These are phyloP conservation scores for Knoxdaviesia proteae DNA, from an alignment of 2,329 filamentous ascomycete genomes.

Conservation along the genomic window DNA sequence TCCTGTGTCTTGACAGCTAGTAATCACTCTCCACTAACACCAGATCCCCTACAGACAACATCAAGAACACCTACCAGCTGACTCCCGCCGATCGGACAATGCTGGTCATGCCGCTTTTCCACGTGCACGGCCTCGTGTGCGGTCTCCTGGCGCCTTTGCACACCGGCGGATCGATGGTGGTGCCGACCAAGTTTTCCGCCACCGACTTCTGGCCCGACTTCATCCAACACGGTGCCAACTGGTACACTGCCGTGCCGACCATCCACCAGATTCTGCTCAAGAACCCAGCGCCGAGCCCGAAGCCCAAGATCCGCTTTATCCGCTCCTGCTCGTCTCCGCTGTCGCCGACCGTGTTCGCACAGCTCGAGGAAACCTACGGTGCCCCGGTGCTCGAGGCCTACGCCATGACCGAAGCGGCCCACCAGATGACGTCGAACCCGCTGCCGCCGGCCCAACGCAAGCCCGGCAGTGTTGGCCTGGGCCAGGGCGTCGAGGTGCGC, in stretches of 20 bases:
- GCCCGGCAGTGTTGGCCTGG: constrained; percentile 64
- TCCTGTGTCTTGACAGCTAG: background rate
- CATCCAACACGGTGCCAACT: constrained; percentile 52
- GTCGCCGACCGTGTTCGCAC: constrained; percentile 61
- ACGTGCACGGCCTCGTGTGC: constrained; percentile 74
- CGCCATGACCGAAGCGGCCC: constrained; percentile 79
- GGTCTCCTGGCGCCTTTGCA: constrained; percentile 59
- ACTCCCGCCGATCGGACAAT: constrained; percentile 54
- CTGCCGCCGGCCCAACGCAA: constrained; percentile 51
- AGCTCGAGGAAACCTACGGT: constrained; percentile 53
- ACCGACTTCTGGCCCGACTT: constrained; percentile 70
- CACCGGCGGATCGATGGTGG: constrained; percentile 59
- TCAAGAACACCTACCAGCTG: constrained; percentile 56
- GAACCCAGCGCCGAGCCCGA: constrained; percentile 43
- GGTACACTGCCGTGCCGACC: constrained; percentile 85
- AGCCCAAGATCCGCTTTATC: constrained; percentile 64
- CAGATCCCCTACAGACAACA: constrained; percentile 33
- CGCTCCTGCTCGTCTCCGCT: constrained; percentile 72
- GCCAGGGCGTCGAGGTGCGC: constrained; percentile 63
- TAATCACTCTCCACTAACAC: background rate
- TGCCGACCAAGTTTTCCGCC: constrained; percentile 63
- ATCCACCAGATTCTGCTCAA: constrained; percentile 80
- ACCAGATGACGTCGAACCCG: constrained; percentile 66
- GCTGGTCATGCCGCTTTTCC: constrained; percentile 80
- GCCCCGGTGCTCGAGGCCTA: constrained; percentile 78